A percentile compares a stretch with the other conserved stretches of the same genome.
phyloP scores from a whole-genome alignment of 352 stramenopile species.

The Aphanomyces stellatus region DNA sequence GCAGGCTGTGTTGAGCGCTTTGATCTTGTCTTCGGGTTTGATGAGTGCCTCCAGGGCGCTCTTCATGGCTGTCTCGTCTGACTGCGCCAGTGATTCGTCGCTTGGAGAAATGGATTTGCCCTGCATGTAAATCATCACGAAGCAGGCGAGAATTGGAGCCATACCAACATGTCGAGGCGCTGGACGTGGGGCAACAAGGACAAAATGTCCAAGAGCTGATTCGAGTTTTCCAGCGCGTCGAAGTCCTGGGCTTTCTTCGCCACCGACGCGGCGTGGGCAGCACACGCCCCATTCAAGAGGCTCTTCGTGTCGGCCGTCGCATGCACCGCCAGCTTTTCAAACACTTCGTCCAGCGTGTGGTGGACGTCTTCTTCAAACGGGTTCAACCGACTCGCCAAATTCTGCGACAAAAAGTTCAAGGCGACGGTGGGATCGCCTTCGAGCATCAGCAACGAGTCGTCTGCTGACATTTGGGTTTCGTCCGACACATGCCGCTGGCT shows the following conservation, averaged over 20 bases:
- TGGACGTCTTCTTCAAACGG: neutral
- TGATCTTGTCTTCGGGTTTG: neutral
- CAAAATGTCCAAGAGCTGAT: constrained; percentile 4
- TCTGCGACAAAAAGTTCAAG: neutral
- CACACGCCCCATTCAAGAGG: neutral
- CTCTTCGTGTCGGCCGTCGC: neutral
- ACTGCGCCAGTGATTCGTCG: neutral
- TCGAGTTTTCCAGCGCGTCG: neutral
- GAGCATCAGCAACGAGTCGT: neutral
- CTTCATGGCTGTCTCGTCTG: neutral
- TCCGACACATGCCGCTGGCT: too few species aligned
- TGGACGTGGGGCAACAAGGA: neutral
- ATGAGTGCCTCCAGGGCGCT: neutral
- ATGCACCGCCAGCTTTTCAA: neutral
- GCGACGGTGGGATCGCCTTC: neutral
- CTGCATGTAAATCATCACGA: neutral
- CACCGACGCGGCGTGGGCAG: neutral
- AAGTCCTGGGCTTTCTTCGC: neutral
- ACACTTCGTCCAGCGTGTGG: neutral
- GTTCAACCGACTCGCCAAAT: neutral
- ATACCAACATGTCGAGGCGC: neutral
- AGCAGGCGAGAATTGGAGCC: neutral
- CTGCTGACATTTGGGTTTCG: too few species aligned
- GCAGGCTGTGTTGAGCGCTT: neutral
- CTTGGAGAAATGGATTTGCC: neutral